A percentile compares a stretch with the other conserved stretches of the same genome.
phyloP scores from a whole-genome alignment of 176 grass and related monocot species.

The Phyllostachys edulis region DNA sequence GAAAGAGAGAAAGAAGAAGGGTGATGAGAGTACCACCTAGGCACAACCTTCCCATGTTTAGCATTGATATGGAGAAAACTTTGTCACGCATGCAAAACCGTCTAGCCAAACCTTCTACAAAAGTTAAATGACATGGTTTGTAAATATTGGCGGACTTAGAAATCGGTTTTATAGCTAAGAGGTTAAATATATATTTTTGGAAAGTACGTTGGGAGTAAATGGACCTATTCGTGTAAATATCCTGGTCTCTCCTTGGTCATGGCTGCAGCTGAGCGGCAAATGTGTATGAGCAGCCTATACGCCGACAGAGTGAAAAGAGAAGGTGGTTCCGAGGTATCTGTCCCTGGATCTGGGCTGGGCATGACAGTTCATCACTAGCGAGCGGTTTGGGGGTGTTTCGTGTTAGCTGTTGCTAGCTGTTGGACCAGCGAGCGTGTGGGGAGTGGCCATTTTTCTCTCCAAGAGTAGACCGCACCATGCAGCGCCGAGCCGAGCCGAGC shows the following conservation, averaged over 20 bases:
- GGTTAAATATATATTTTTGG: no score
- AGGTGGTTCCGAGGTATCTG: constrained; percentile 20
- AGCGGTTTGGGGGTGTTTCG: not conserved
- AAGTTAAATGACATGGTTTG: no score
- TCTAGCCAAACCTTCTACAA: no score
- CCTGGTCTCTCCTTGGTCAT: not conserved
- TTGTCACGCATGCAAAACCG: no score
- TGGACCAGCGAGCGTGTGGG: constrained; percentile 21
- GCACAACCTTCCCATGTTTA: no score
- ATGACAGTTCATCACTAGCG: not conserved
- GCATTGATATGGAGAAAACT: no score
- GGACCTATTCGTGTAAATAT: not conserved
- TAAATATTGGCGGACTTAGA: no score
- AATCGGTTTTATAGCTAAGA: no score
- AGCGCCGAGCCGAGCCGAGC: not conserved
- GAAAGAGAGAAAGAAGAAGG: no score
- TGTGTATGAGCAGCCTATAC: constrained; percentile 4
- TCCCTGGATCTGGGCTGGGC: constrained; percentile 36
- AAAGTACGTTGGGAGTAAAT: no score
- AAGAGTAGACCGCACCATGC: not conserved
- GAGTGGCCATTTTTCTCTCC: not conserved
- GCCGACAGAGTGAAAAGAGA: constrained; percentile 33
- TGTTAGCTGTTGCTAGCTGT: constrained; percentile 50
- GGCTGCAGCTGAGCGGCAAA: not conserved
- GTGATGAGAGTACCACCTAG: no score